Percentiles rank a stretch among this genome's conserved stretches.
Evolutionary conservation across 345 rosid genomes (phyloP).

Genomic region (Aquilaria malaccensis): DNA sequence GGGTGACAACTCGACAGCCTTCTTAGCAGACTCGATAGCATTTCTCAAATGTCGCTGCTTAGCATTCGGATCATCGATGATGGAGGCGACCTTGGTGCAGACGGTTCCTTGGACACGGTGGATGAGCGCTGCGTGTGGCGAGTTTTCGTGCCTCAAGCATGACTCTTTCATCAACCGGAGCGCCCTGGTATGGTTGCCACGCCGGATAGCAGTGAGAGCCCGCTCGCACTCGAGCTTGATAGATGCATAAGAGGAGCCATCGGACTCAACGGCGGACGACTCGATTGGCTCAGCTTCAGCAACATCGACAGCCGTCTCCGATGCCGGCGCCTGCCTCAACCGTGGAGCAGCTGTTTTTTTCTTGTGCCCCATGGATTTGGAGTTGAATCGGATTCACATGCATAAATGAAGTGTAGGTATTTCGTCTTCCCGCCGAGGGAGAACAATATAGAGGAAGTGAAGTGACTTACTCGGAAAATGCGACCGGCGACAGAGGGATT

Average conservation of each 20-base stretch:
- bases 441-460: conserved; percentile 3
- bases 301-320: conserved; percentile 16
- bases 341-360: conserved; percentile 56
- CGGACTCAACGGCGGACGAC: conserved; percentile 18
- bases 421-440: background rate
- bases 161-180: conserved; percentile 81
- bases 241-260: conserved; percentile 26
- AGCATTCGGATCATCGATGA: conserved; percentile 62
- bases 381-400: conserved; percentile 30
- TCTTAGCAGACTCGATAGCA: conserved; percentile 68
- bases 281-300: conserved; percentile 25
- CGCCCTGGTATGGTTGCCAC: conserved; percentile 86
- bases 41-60: conserved; percentile 62
- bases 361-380: conserved; percentile 69
- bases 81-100: conserved; percentile 61
- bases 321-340: conserved; percentile 38
- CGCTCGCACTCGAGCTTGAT: conserved; percentile 82
- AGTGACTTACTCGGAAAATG: conserved; percentile 21
- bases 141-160: conserved; percentile 44
- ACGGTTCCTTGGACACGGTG: conserved; percentile 86
- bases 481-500: conserved; percentile 17
- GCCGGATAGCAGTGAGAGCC: conserved; percentile 66
- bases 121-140: conserved; percentile 43
- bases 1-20: conserved; percentile 69
- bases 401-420: conserved; percentile 8